Percentiles rank a stretch among this genome's conserved stretches.
These are phyloP conservation scores for Lumnitzera littorea DNA, from an alignment of 345 rosid genomes.

Conservation along the genomic window DNA sequence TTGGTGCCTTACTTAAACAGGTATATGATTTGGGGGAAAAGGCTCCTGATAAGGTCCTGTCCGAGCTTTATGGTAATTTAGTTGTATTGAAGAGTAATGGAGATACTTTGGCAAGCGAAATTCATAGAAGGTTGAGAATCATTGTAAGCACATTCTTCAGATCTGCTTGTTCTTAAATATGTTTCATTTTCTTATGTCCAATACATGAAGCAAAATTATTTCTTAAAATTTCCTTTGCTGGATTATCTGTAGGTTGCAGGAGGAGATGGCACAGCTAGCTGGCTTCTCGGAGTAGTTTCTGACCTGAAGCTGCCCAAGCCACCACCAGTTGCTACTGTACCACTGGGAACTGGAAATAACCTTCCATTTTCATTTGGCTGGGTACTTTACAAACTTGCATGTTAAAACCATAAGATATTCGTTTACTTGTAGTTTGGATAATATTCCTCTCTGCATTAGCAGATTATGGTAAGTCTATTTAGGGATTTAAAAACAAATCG, in stretches of 20 bases:
- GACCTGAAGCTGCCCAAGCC: conserved; percentile 66
- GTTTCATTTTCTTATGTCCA: neutral
- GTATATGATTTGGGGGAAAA: conserved; percentile 51
- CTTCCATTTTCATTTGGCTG: conserved; percentile 76
- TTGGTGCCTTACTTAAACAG: conserved; percentile 15
- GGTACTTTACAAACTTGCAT: conserved; percentile 25
- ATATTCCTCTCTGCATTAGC: no score
- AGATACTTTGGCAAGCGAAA: conserved; percentile 42
- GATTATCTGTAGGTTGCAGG: conserved; percentile 52
- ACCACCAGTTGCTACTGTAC: conserved; percentile 65
- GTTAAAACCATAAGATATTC: neutral
- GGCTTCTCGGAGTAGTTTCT: conserved; percentile 68
- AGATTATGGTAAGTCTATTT: no score
- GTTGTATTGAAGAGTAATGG: conserved; percentile 31
- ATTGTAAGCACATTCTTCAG: conserved; percentile 39
- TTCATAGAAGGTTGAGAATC: conserved; percentile 44
- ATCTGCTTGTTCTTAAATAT: neutral
- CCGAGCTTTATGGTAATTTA: conserved; percentile 35
- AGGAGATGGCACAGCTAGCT: conserved; percentile 74
- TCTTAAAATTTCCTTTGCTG: neutral
- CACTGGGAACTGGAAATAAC: conserved; percentile 73
- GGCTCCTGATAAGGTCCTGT: conserved; percentile 46
- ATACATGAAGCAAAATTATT: neutral
- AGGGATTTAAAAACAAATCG: no score
- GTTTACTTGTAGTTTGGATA: neutral